These are phyloP conservation scores for Stromatinia cepivora DNA, from an alignment of 2,329 filamentous ascomycete species.

Conservation along the genomic window DNA sequence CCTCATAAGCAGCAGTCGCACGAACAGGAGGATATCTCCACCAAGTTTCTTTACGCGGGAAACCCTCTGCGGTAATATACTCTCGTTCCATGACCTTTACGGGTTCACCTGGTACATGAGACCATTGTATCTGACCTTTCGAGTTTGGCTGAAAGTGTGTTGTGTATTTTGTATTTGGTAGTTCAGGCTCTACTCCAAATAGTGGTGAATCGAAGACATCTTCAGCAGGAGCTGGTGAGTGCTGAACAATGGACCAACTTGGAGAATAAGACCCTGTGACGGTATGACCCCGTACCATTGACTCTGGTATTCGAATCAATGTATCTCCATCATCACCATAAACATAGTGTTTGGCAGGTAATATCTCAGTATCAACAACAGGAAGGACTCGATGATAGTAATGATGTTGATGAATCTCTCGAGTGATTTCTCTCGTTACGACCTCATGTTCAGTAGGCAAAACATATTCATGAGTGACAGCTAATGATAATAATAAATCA, in stretches of 20 bases:
- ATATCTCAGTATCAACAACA: slow-evolving; percentile 53
- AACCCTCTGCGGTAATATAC: slow-evolving; percentile 31
- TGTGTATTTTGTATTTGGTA: not conserved
- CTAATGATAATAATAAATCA: slow-evolving; percentile 40
- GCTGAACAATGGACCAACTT: slow-evolving; percentile 26
- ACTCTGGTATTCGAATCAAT: slow-evolving; percentile 49
- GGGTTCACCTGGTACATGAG: slow-evolving; percentile 26
- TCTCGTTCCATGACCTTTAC: slow-evolving; percentile 34
- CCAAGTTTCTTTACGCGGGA: slow-evolving; percentile 35
- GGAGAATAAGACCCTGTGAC: slow-evolving; percentile 19
- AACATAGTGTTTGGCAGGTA: slow-evolving; percentile 52
- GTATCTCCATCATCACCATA: slow-evolving; percentile 43
- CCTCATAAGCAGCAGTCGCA: slow-evolving; percentile 26
- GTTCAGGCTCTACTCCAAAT: slow-evolving; percentile 6
- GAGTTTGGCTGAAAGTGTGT: slow-evolving; percentile 7
- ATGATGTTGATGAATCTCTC: slow-evolving; percentile 56
- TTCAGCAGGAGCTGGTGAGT: not conserved
- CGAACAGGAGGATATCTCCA: slow-evolving; percentile 38
- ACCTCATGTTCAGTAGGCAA: slow-evolving; percentile 48
- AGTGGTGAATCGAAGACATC: slow-evolving; percentile 13
- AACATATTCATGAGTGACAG: slow-evolving; percentile 52
- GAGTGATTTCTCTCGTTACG: slow-evolving; percentile 49
- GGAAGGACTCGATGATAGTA: slow-evolving; percentile 54
- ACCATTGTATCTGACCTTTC: slow-evolving; percentile 6
- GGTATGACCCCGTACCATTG: slow-evolving; percentile 42